Percentiles rank a stretch among this genome's conserved stretches.
These are phyloP conservation scores for Artemisia argyi DNA, from an alignment of 129 eudicot genomes.

Conservation along the genomic window DNA sequence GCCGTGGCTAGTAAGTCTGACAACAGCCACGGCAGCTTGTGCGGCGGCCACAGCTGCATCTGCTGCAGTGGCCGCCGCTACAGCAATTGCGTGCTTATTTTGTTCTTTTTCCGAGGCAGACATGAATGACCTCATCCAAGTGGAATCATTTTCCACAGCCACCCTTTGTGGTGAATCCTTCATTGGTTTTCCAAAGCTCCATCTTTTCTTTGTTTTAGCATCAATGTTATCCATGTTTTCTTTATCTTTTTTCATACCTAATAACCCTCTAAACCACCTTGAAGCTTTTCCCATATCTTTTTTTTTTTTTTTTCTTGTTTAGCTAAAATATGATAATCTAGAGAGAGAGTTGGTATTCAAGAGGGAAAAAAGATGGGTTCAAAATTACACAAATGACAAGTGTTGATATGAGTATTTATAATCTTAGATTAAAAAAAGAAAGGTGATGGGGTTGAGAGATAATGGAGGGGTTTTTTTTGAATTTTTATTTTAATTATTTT, in stretches of 20 bases:
- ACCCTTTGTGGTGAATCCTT: slow-evolving; percentile 23
- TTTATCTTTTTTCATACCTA: slow-evolving; percentile 75
- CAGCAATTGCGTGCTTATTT: slow-evolving; percentile 87
- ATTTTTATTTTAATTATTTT: slow-evolving; percentile 15
- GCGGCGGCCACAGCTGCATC: slow-evolving; percentile 95
- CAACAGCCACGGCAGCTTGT: slow-evolving; percentile 89
- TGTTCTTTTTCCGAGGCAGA: slow-evolving; percentile 57
- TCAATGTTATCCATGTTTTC: slow-evolving; percentile 43
- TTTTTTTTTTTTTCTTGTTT: background rate
- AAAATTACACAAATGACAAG: slow-evolving; percentile 26
- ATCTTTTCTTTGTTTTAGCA: slow-evolving; percentile 52
- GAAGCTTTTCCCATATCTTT: slow-evolving; percentile 82
- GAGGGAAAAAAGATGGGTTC: slow-evolving; percentile 18
- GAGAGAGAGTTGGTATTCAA: slow-evolving; percentile 16
- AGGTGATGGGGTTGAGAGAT: slow-evolving; percentile 31
- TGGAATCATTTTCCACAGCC: slow-evolving; percentile 18
- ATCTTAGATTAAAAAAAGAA: background rate
- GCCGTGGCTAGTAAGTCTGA: slow-evolving; percentile 76
- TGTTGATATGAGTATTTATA: slow-evolving; percentile 23
- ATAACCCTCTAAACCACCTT: slow-evolving; percentile 69
- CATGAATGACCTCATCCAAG: slow-evolving; percentile 58
- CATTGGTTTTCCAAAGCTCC: slow-evolving; percentile 59
- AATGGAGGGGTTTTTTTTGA: slow-evolving; percentile 35
- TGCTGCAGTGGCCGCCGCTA: slow-evolving; percentile 91
- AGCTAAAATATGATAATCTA: slow-evolving; percentile 6